phyloP scores from a whole-genome alignment of 192 early-diverging fungal genomes.

The Linnemannia elongata region DNA sequence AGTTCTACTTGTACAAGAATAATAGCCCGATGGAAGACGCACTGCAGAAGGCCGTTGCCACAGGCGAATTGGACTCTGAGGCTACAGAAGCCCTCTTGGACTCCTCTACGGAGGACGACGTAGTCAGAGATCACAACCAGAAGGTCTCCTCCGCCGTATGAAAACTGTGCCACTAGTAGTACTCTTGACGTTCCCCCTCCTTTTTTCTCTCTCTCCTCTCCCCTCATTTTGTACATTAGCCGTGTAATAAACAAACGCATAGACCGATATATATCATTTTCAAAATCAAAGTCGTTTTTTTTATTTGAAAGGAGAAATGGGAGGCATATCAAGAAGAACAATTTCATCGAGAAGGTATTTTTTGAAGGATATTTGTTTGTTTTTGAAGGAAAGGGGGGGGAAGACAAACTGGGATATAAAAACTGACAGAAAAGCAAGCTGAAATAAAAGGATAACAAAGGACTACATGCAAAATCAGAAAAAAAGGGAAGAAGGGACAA shows the following conservation, averaged over 20 bases:
- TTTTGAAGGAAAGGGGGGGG: neutral
- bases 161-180: neutral
- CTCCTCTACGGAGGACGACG: neutral
- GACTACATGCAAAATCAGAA: conserved; percentile 9
- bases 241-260: neutral
- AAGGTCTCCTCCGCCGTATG: neutral
- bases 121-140: neutral
- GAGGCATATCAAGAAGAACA: neutral
- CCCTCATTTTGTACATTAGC: neutral
- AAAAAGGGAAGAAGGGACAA: neutral
- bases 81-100: neutral
- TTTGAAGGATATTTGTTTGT: neutral
- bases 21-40: conserved; percentile 8
- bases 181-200: neutral
- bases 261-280: neutral
- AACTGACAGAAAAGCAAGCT: conserved; percentile 12
- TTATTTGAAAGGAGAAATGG: neutral
- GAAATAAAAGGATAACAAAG: neutral
- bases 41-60: neutral
- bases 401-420: neutral
- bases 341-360: neutral
- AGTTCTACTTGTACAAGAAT: conserved; percentile 36
- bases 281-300: neutral
- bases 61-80: neutral
- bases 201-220: neutral